Evolutionary conservation across 257 asterid genomes (phyloP), one percentile per base, ranked within the genome.

Genomic region (Vinca minor): DNA sequence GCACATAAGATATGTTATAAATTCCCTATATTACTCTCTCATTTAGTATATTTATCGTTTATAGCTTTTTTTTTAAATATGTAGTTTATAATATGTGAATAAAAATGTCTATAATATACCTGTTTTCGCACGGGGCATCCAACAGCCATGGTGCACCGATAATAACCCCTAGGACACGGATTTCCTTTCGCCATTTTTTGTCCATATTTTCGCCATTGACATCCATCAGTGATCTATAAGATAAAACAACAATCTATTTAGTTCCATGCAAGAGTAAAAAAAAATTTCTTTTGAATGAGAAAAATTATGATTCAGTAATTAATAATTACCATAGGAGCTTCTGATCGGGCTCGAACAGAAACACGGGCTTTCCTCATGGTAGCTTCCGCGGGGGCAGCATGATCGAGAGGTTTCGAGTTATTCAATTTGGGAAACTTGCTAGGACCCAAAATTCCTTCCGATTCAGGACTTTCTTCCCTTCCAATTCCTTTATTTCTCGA

Each of bases 51-150:
- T n/a, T n/a, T n/a, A n/a, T n/a, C n/a, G n/a, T n/a, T n/a, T n/a
- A n/a, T n/a, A n/a, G n/a, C n/a, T n/a, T n/a, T n/a, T n/a, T n/a
- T n/a, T n/a, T n/a, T n/a, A n/a, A n/a, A n/a, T n/a, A n/a, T n/a
- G n/a, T n/a, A n/a, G n/a, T n/a, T n/a, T n/a, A n/a, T n/a, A n/a
- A n/a, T n/a, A n/a, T n/a, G n/a, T n/a, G n/a, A n/a, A n/a, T n/a
- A n/a, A n/a, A n/a, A n/a, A n/a, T n/a, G n/a, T n/a, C n/a, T n/a
- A n/a, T n/a, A n/a, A n/a, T n/a, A n/a, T n/a, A 88, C 98, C 41
- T 88, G 98, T 74, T 89, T 92, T 65, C 98, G 93, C n/a, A 92
- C 98, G 0, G 96, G 96, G 59, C 98, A 92, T 4, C 95, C 94
- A 63, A 85, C 85, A 0, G 96, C 96, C 98, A 92, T 92, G 8